Evolutionary conservation across 1,284 basidiomycete species (phyloP).

Genomic region (Rhodotorula sp.): DNA sequence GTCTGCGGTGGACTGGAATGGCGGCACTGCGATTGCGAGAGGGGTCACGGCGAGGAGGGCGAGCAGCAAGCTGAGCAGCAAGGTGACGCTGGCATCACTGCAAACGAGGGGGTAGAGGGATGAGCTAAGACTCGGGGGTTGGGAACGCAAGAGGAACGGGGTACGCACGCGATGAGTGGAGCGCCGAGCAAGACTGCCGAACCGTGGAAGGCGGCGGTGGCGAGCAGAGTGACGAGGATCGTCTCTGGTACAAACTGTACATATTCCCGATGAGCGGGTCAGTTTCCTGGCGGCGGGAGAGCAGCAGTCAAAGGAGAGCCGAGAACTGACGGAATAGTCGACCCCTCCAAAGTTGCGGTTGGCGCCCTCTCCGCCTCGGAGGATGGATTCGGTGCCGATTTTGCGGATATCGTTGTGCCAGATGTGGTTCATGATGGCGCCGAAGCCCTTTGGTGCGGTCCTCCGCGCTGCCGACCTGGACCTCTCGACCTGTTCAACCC

Average conservation of each 20-base stretch:
- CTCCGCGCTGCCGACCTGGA: too few relatives aligned
- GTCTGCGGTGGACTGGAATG: conserved; percentile 40
- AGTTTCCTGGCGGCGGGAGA: too few relatives aligned
- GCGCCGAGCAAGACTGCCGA: conserved; percentile 72
- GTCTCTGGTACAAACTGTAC: conserved; percentile 50
- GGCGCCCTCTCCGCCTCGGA: too few relatives aligned
- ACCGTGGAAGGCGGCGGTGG: conserved; percentile 56
- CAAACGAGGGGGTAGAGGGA: conserved; percentile 49
- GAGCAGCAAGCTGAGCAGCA: conserved; percentile 66
- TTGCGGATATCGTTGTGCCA: neutral
- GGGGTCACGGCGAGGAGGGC: conserved; percentile 70
- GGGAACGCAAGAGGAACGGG: neutral
- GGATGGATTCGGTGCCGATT: too few relatives aligned
- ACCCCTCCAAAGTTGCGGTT: too few relatives aligned
- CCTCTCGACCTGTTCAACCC: neutral
- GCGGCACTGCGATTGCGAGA: conserved; percentile 56
- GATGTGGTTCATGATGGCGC: conserved; percentile 15
- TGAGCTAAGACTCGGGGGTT: conserved; percentile 23
- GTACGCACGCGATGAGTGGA: conserved; percentile 61
- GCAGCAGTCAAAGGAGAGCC: too few relatives aligned
- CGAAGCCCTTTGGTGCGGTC: neutral
- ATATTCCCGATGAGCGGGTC: neutral
- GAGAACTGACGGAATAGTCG: too few relatives aligned
- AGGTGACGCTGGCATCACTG: conserved; percentile 55
- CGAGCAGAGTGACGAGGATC: conserved; percentile 57